Conservation (phyloP, 768 basidiomycete species). For the Termitomyces sp. region DNA sequence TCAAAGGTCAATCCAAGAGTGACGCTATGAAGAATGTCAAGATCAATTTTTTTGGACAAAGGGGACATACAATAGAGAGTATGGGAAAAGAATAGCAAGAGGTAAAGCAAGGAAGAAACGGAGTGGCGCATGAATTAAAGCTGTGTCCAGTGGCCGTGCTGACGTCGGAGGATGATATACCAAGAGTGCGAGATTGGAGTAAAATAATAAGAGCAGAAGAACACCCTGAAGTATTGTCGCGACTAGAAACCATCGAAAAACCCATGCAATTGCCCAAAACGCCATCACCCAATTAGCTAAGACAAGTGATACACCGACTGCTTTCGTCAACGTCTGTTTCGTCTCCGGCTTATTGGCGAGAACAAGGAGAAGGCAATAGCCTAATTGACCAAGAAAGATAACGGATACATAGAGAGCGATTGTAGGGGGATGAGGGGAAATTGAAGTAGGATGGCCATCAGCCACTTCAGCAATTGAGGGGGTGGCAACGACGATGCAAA, state of each 20-base stretch:
- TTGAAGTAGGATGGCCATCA: slow-evolving; percentile 52
- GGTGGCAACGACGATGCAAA: slow-evolving; percentile 62
- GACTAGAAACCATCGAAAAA: slow-evolving; percentile 70
- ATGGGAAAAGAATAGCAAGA: slow-evolving; percentile 50
- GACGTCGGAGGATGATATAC: slow-evolving; percentile 62
- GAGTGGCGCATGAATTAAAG: slow-evolving; percentile 85
- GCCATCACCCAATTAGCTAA: slow-evolving; percentile 79
- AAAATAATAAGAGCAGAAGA: slow-evolving; percentile 64
- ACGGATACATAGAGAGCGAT: slow-evolving; percentile 57
- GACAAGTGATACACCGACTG: slow-evolving; percentile 75
- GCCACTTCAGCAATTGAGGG: slow-evolving; percentile 51
- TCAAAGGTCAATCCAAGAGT: slow-evolving; percentile 61
- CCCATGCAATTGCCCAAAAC: slow-evolving; percentile 73
- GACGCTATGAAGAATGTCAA: slow-evolving; percentile 37
- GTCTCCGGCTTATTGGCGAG: slow-evolving; percentile 71
- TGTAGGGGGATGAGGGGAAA: slow-evolving; percentile 59
- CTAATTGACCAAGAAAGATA: slow-evolving; percentile 66
- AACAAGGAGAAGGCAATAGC: slow-evolving; percentile 78
- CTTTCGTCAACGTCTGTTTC: slow-evolving; percentile 70
- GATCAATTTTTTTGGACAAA: not conserved
- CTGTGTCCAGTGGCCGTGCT: slow-evolving; percentile 64
- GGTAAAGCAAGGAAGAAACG: slow-evolving; percentile 61
- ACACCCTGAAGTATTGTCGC: slow-evolving; percentile 72
- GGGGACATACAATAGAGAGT: slow-evolving; percentile 49
- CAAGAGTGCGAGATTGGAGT: slow-evolving; percentile 74